These are phyloP conservation scores for Kodamaea fungicola DNA, from an alignment of 1,139 yeast genomes.

Conservation along the genomic window DNA sequence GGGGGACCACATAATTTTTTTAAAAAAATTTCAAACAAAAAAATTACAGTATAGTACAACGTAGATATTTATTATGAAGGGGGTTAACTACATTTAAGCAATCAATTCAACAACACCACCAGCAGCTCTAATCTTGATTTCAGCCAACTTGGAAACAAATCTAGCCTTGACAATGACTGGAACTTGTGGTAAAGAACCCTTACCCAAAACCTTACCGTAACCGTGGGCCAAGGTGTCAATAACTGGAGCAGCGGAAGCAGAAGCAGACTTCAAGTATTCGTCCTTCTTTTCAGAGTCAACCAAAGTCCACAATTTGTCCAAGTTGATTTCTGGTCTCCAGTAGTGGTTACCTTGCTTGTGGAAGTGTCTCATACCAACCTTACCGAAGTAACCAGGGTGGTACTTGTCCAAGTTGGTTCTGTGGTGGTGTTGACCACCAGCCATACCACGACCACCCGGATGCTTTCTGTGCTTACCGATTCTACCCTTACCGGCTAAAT, in stretches of 20 bases:
- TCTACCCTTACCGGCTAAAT: constrained; percentile 99
- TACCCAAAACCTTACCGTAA: constrained; percentile 99
- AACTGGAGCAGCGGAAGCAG: constrained; percentile 94
- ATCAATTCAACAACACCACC: constrained; percentile 99
- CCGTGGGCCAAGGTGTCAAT: constrained; percentile 99
- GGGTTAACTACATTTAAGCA: constrained; percentile 57
- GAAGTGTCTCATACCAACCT: constrained; percentile 99
- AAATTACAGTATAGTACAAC: constrained; percentile 5
- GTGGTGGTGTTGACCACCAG: constrained; percentile 99
- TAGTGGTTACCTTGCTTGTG: constrained; percentile 94
- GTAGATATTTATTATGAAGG: constrained; percentile 15
- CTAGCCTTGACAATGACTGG: constrained; percentile 99
- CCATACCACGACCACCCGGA: constrained; percentile 99
- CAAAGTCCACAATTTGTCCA: constrained; percentile 98
- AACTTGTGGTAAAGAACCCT: constrained; percentile 96
- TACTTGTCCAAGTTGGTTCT: constrained; percentile 98
- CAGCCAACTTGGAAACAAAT: constrained; percentile 98
- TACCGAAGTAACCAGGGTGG: constrained; percentile 99
- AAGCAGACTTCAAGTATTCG: constrained; percentile 82
- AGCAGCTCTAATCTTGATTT: constrained; percentile 99
- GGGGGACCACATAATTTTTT: constrained; percentile 51
- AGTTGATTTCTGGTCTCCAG: constrained; percentile 98
- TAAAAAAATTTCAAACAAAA: constrained; percentile 1
- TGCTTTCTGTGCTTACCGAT: constrained; percentile 99
- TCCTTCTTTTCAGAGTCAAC: constrained; percentile 95